Conservation (phyloP, 148 eudicot genomes). For the Dianthus caryophyllus region DNA sequence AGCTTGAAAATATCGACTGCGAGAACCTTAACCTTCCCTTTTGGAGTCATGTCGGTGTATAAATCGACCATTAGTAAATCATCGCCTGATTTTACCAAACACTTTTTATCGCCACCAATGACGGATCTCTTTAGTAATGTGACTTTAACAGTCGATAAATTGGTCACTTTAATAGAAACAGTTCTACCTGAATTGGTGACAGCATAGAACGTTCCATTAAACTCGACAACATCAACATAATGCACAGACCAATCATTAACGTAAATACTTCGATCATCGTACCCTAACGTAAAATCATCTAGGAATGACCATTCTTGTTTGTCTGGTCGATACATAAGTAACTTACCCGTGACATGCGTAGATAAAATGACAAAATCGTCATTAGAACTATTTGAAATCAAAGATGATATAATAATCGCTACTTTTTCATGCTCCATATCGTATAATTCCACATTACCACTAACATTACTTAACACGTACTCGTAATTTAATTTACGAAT, state of each 20-base stretch:
- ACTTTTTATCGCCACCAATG: slow-evolving; percentile 29
- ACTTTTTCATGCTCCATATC: slow-evolving; percentile 34
- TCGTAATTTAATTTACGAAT: slow-evolving; percentile 24
- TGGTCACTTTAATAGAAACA: slow-evolving; percentile 17
- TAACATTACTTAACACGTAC: slow-evolving; percentile 25
- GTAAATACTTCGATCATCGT: slow-evolving; percentile 32
- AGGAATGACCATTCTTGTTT: slow-evolving; percentile 20
- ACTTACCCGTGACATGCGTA: slow-evolving; percentile 32
- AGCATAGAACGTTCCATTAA: slow-evolving; percentile 22
- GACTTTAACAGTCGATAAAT: not conserved
- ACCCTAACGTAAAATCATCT: slow-evolving; percentile 29
- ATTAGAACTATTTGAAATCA: not conserved
- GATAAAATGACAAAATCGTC: slow-evolving; percentile 19
- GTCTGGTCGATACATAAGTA: slow-evolving; percentile 24
- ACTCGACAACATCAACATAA: slow-evolving; percentile 30
- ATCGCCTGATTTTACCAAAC: slow-evolving; percentile 22
- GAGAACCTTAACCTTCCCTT: slow-evolving; percentile 18
- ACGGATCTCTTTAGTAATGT: slow-evolving; percentile 22
- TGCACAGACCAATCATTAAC: slow-evolving; percentile 34
- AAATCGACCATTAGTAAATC: slow-evolving; percentile 28
- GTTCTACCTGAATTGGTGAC: slow-evolving; percentile 36
- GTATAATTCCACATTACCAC: slow-evolving; percentile 3
- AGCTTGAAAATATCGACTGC: slow-evolving; percentile 30
- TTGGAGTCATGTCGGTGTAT: slow-evolving; percentile 24
- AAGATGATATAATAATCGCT: slow-evolving; percentile 10